Evolutionary conservation across 2,329 filamentous ascomycete genomes (phyloP), one percentile per base, ranked within the genome.

Genomic region (Teratosphaeria zuluensis): DNA sequence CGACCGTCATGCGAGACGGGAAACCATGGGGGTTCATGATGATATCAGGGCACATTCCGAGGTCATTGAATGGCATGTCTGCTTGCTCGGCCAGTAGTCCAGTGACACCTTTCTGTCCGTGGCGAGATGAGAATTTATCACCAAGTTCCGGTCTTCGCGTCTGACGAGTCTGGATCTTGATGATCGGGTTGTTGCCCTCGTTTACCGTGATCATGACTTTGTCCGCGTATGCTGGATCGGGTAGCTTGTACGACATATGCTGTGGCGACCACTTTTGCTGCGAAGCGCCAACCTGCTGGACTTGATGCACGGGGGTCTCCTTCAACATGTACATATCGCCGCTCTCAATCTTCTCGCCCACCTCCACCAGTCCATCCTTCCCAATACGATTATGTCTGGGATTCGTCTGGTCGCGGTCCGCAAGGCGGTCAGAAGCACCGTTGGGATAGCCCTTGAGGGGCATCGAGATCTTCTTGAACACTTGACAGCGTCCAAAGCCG

Each of bases 1-100:
- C 94, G 62, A 99, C 94, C 57, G 94, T 99, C 94, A 99, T 99
- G 74, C 94, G 94, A 33, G 92, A 97, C 1, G 94, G 94, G 81
- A 99, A 99, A 85, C 94, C 94, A 77, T 99, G 94, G 0, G 95
- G 94, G 78, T 99, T 99, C 94, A 99, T 99, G 83, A 99, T 99
- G 65, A 99, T 96, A 74, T 99, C 94, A 0, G 94, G 94, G n/a
- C 86, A 87, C 65, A 99, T 84, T 1, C 94, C 95, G 56, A 82
- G 79, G 74, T 99, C 94, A 38, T 88, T 88, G 77, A 99, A 99
- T 0, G 94, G 94, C 85, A 99, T 88, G 71, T 99, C 94, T 70
- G 94, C 91, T 75, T 97, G 92, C 62, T 96, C 89, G 19, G 92
- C 91, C 59, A 99, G 96, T 66, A 97, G 92, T 58, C 94, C 94